Evolutionary conservation across 2,329 filamentous ascomycete genomes (phyloP), one percentile per base, ranked within the genome.

Genomic region (Pseudocercospora musae): DNA sequence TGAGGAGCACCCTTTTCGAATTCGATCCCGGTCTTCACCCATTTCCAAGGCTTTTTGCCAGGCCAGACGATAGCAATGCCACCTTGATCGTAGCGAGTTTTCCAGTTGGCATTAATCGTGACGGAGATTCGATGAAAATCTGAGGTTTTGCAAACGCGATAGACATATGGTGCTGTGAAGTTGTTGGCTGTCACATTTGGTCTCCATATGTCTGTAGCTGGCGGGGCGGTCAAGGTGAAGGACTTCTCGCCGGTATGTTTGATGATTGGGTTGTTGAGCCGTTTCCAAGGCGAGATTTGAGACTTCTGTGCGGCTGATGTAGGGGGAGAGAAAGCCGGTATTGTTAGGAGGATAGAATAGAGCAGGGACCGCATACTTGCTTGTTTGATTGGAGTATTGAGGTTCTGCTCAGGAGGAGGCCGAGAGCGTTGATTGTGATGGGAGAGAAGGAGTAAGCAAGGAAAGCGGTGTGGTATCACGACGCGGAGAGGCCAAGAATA

Each of bases 141-240:
- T 13, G 59, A 27, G 9, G 57, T 42, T 20, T 53, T 48, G 62
- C 62, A 64, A 18, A 62, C n/a, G 15, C 52, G 59, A 50, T 66
- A 65, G 40, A 65, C 50, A 54, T 65, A 66, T 3, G 64, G 64
- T 10, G 64, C 62, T 52, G 62, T 65, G 57, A 66, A 66, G 59
- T 62, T 62, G 46, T 65, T 48, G 29, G 62, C 42, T 23, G 59
- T 58, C 2, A 40, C 29, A 31, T 59, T 64, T 44, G 64, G 62
- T 8, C 59, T 60, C 64, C 64, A 66, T 57, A 66, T 57, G 18
- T 66, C 64, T 46, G 64, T 66, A 3, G 53, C 62, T 8, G 64
- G 64, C 10, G 64, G 62, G 0, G 64, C 55, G 11, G 64, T 66
- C 40, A 66, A 23, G 7, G 64, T 66, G 62, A 66, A 65, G 40